Evolutionary conservation across 768 basidiomycete species (phyloP).

Genomic region (Macrolepiota albuminosa): DNA sequence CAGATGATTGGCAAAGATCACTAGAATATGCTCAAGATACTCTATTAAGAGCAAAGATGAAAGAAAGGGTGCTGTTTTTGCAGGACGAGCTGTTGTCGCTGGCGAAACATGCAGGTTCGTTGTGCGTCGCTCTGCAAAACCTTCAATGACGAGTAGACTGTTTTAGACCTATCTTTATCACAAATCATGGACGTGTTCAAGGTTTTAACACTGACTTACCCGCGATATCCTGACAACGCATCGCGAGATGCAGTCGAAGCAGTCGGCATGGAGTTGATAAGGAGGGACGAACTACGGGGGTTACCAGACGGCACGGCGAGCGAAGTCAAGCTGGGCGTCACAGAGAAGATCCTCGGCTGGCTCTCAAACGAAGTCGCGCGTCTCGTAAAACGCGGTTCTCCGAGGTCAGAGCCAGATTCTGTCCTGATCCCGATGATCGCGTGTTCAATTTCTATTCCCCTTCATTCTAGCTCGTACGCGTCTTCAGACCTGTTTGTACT

Average conservation of each 20-base stretch:
- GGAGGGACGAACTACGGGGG: slow-evolving; percentile 54
- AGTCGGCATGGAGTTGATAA: slow-evolving; percentile 59
- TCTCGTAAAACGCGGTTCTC: slow-evolving; percentile 45
- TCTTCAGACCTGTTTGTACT: too few species aligned
- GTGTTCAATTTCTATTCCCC: too few species aligned
- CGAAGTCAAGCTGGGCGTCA: slow-evolving; percentile 50
- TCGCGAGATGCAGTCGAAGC: slow-evolving; percentile 71
- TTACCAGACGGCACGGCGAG: slow-evolving; percentile 31
- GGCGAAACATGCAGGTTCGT: slow-evolving; percentile 53
- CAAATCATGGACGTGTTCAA: slow-evolving; percentile 69
- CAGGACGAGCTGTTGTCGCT: slow-evolving; percentile 57
- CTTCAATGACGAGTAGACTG: not conserved
- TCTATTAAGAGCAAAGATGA: slow-evolving; percentile 51
- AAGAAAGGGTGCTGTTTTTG: slow-evolving; percentile 52
- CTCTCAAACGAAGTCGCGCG: slow-evolving; percentile 60
- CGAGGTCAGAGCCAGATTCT: slow-evolving; percentile 43
- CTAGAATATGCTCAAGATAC: slow-evolving; percentile 47
- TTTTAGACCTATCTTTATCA: slow-evolving; percentile 51
- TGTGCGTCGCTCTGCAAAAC: slow-evolving; percentile 4
- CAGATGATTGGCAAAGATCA: slow-evolving; percentile 52
- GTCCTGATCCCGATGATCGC: too few species aligned
- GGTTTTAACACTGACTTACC: slow-evolving; percentile 70
- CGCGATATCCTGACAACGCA: slow-evolving; percentile 67
- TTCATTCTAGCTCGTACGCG: too few species aligned
- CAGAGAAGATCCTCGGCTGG: slow-evolving; percentile 76